Evolutionary conservation across 352 stramenopile species (phyloP), one percentile per base, ranked within the genome.

Genomic region (Pythium dissimile): DNA sequence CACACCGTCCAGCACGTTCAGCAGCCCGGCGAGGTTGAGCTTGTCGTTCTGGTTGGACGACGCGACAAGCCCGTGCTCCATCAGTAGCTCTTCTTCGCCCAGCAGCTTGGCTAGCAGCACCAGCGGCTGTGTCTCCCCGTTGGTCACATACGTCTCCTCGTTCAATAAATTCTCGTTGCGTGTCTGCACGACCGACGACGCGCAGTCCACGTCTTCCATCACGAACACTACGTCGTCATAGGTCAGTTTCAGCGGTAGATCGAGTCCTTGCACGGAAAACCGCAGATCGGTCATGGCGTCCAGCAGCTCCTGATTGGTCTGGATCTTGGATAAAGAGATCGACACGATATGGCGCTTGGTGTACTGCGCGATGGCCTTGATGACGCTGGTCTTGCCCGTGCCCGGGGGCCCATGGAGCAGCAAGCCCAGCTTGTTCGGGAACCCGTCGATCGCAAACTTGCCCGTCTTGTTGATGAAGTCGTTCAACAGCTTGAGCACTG

Each of bases 1-100:
- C 7, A 97, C 80, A 2, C 89, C 92, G 64, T 97, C 91, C 6
- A 97, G 66, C 2, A 94, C 87, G 46, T 97, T 96, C 2, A 97
- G 61, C 34, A 97, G 62, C 0, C 88, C 86, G 18, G 77, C 75
- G 8, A 97, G 69, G 38, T 82, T 93, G 21, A 96, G 66, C 71
- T 90, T 80, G 68, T 56, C 34, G 35, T 27, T 13, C 9, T 26
- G 13, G 6, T 43, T 16, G 7, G 34, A 20, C 34, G 34, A 6
- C 34, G 20, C 34, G 7, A 16, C 26, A 26, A 37, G 24, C 7
- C 24, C 65, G 16, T 75, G 39, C n/a, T 72, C 56, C 34, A 35
- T 13, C 31, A 13, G 13, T 35, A n/a, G n/a, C n/a, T n/a, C n/a
- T n/a, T n/a, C n/a, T n/a, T n/a, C n/a, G n/a, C n/a, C n/a, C n/a